These are phyloP conservation scores for Colletotrichum sp. DNA, from an alignment of 2,329 filamentous ascomycete species.

Conservation along the genomic window DNA sequence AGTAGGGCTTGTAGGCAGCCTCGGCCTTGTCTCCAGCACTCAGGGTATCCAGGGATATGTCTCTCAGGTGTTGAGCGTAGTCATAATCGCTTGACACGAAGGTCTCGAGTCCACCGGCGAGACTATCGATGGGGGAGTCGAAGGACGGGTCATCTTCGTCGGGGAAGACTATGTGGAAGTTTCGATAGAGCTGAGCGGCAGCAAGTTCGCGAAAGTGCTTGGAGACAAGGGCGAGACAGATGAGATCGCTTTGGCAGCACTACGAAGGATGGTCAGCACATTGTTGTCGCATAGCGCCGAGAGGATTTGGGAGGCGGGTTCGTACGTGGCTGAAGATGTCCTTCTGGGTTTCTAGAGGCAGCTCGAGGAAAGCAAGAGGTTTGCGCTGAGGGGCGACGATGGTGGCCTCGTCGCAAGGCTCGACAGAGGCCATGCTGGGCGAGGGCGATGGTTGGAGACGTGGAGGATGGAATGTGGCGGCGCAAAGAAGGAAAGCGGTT, in stretches of 20 bases:
- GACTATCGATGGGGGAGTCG: slow-evolving; percentile 60
- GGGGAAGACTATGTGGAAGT: slow-evolving; percentile 66
- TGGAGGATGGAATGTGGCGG: not conserved
- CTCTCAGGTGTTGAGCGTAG: slow-evolving; percentile 63
- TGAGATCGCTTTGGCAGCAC: slow-evolving; percentile 58
- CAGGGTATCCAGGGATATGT: slow-evolving; percentile 61
- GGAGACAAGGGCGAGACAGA: slow-evolving; percentile 64
- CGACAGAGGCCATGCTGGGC: slow-evolving; percentile 39
- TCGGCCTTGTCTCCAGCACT: slow-evolving; percentile 59
- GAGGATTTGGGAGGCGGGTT: not conserved
- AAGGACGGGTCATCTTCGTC: slow-evolving; percentile 59
- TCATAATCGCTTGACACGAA: slow-evolving; percentile 69
- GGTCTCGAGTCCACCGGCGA: slow-evolving; percentile 65
- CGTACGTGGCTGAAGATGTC: slow-evolving; percentile 54
- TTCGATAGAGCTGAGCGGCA: slow-evolving; percentile 63
- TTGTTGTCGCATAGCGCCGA: not conserved
- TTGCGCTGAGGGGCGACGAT: slow-evolving; percentile 20
- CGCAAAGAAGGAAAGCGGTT: not conserved
- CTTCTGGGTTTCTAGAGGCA: slow-evolving; percentile 54
- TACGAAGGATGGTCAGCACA: slow-evolving; percentile 27
- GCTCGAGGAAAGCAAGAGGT: slow-evolving; percentile 40
- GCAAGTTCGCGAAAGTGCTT: slow-evolving; percentile 63
- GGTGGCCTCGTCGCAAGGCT: slow-evolving; percentile 33
- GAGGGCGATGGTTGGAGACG: not conserved
- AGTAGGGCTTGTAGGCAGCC: slow-evolving; percentile 57